Conservation (phyloP, 805 yeast species). For the Jamesozyma lodderae region DNA sequence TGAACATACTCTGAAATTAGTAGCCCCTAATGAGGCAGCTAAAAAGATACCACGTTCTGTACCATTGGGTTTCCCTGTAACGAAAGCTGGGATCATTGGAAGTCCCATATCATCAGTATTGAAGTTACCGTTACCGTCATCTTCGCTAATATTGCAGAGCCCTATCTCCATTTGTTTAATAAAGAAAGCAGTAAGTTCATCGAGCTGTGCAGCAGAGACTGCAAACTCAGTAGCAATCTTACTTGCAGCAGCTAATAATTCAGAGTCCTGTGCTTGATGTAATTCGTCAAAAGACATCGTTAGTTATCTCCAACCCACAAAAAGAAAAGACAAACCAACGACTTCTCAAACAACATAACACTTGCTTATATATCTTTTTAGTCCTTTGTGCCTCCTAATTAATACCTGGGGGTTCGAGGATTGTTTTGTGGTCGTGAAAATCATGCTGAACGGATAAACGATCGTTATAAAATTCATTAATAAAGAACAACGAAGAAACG, state of each 20-base stretch:
- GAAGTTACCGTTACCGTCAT: constrained; percentile 10
- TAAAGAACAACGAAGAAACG: no score
- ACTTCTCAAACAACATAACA: no score
- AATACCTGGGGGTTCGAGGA: no score
- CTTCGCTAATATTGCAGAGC: constrained; percentile 23
- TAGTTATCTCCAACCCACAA: no score
- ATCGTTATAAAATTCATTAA: no score
- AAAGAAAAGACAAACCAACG: no score
- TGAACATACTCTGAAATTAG: constrained; percentile 91
- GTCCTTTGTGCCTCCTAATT: no score
- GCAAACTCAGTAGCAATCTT: constrained; percentile 23
- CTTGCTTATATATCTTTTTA: no score
- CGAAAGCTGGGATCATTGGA: constrained; percentile 92
- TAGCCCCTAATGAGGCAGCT: constrained; percentile 95
- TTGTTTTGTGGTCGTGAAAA: no score
- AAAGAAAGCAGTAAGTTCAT: constrained; percentile 41
- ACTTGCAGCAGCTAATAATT: constrained; percentile 18
- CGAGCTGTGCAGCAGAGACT: constrained; percentile 18
- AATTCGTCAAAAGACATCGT: constrained; percentile 26
- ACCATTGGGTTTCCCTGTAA: constrained; percentile 79
- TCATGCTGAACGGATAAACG: no score
- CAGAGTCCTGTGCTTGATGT: constrained; percentile 19
- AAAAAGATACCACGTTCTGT: constrained; percentile 70
- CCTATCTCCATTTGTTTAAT: constrained; percentile 55
- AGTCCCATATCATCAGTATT: constrained; percentile 38